Evolutionary conservation across 306 rosid genomes (phyloP).

Genomic region (Trifolium pratense): DNA sequence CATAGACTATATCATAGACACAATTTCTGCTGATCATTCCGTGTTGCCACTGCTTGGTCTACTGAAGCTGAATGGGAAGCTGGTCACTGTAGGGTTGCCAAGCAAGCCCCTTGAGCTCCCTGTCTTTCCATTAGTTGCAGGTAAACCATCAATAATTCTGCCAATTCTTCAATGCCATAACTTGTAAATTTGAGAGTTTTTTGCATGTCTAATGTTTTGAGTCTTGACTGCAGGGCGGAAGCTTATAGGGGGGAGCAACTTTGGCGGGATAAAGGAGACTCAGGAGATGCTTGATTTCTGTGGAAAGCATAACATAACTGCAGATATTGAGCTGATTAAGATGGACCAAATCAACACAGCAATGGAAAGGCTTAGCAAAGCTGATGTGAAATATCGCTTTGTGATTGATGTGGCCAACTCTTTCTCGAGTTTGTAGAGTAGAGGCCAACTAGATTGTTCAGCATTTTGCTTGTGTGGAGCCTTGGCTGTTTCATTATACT

Average conservation of each 20-base stretch:
- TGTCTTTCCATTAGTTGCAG: slow-evolving; percentile 60
- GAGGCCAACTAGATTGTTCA: background rate
- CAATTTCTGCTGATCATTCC: slow-evolving; percentile 79
- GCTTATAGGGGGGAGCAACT: slow-evolving; percentile 87
- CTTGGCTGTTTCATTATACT: background rate
- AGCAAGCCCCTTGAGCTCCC: slow-evolving; percentile 80
- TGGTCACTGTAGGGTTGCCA: slow-evolving; percentile 80
- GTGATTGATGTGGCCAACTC: slow-evolving; percentile 87
- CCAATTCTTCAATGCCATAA: background rate
- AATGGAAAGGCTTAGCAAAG: slow-evolving; percentile 75
- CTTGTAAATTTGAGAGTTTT: background rate
- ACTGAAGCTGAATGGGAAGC: slow-evolving; percentile 85
- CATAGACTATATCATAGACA: slow-evolving; percentile 88
- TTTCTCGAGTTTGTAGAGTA: slow-evolving; percentile 42
- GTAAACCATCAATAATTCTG: slow-evolving; percentile 47
- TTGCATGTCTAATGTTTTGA: slow-evolving; percentile 5
- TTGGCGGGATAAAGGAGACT: slow-evolving; percentile 91
- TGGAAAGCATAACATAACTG: slow-evolving; percentile 67
- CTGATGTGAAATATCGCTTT: slow-evolving; percentile 85
- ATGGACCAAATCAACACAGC: slow-evolving; percentile 77
- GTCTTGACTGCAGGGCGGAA: slow-evolving; percentile 60
- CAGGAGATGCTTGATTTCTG: slow-evolving; percentile 96
- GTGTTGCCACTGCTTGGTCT: slow-evolving; percentile 71
- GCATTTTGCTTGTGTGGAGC: background rate
- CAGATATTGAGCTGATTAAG: slow-evolving; percentile 78